Evolutionary conservation across 2,329 filamentous ascomycete genomes (phyloP).

Genomic region (Sarocladiaceae sp.): DNA sequence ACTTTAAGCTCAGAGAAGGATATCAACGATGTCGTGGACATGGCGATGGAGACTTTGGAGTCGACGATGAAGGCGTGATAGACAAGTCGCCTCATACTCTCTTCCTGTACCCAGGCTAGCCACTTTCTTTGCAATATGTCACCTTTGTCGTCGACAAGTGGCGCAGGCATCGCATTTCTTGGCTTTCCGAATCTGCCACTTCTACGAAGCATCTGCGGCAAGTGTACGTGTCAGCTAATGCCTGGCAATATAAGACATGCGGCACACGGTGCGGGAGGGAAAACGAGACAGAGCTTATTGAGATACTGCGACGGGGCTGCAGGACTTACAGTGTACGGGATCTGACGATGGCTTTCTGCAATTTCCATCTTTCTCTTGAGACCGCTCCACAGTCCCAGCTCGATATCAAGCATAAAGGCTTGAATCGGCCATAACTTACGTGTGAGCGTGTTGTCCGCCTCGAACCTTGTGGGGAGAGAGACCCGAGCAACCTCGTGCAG

Average conservation of each 20-base stretch:
- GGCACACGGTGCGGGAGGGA: conserved; percentile 49
- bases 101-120: conserved; percentile 23
- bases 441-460: conserved; percentile 43
- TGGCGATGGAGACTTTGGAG: conserved; percentile 62
- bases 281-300: conserved; percentile 54
- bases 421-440: conserved; percentile 36
- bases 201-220: conserved; percentile 62
- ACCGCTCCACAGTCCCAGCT: conserved; percentile 51
- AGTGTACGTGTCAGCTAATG: conserved; percentile 58
- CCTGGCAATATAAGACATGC: conserved; percentile 51
- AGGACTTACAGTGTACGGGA: conserved; percentile 39
- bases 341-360: conserved; percentile 44
- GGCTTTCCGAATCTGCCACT: conserved; percentile 39
- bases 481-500: not conserved
- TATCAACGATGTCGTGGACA: conserved; percentile 60
- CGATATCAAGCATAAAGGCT: conserved; percentile 42
- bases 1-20: conserved; percentile 66
- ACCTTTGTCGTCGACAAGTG: not conserved
- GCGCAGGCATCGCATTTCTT: too few species aligned
- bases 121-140: conserved; percentile 12
- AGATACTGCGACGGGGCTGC: conserved; percentile 31
- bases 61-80: conserved; percentile 64
- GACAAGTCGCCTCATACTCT: conserved; percentile 35
- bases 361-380: conserved; percentile 54
- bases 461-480: conserved; percentile 27